These are phyloP conservation scores for Ramularia collo-cygni DNA, from an alignment of 2,329 filamentous ascomycete species.

Conservation along the genomic window DNA sequence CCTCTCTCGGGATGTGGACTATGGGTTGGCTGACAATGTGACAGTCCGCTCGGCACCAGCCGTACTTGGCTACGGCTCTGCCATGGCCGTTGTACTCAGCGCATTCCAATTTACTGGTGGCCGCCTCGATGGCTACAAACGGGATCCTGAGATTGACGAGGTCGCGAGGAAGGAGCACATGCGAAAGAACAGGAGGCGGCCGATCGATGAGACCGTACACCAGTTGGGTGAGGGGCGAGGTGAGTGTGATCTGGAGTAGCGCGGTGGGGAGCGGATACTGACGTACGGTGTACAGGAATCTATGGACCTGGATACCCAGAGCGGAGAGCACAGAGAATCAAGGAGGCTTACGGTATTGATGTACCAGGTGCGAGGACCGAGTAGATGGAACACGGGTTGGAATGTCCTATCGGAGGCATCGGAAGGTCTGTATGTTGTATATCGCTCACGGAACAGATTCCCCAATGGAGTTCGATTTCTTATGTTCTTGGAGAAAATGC, in stretches of 20 bases:
- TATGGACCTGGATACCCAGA: slow-evolving; percentile 76
- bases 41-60: slow-evolving; percentile 56
- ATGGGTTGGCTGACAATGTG: background rate
- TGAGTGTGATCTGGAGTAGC: slow-evolving; percentile 35
- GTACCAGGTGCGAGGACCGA: slow-evolving; percentile 38
- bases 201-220: slow-evolving; percentile 70
- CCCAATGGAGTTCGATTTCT: background rate
- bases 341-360: slow-evolving; percentile 82
- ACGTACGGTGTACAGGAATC: slow-evolving; percentile 53
- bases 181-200: slow-evolving; percentile 66
- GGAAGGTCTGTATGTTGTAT: background rate
- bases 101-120: slow-evolving; percentile 64
- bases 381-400: background rate
- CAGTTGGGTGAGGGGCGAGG: slow-evolving; percentile 83
- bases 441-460: slow-evolving; percentile 1
- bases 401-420: background rate
- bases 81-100: slow-evolving; percentile 52
- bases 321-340: slow-evolving; percentile 70
- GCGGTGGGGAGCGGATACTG: slow-evolving; percentile 3
- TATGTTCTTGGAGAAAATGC: too few relatives aligned
- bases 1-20: too few relatives aligned
- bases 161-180: slow-evolving; percentile 69
- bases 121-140: slow-evolving; percentile 48
- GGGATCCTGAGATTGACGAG: slow-evolving; percentile 59
- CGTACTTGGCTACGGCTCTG: slow-evolving; percentile 60